These are phyloP conservation scores for Sordaria brevicollis DNA, from an alignment of 495 filamentous ascomycete genomes.

Conservation along the genomic window DNA sequence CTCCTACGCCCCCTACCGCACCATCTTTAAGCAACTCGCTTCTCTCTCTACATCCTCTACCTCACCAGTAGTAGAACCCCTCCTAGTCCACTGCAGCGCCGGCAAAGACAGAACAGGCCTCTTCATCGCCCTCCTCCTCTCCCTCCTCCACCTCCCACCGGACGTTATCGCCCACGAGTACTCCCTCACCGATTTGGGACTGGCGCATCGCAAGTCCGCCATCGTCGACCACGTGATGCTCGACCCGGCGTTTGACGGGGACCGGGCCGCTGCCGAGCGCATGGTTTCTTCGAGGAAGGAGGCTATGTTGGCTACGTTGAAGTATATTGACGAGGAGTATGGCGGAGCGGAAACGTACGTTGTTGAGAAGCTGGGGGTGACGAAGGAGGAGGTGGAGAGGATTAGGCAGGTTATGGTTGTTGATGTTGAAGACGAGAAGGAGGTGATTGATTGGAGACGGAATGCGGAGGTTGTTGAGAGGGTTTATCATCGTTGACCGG, in stretches of 20 bases:
- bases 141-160: constrained; percentile 45
- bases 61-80: constrained; percentile 19
- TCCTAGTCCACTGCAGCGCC: constrained; percentile 27
- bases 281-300: constrained; percentile 43
- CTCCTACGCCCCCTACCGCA: constrained; percentile 26
- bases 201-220: constrained; percentile 29
- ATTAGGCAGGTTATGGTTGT: constrained; percentile 40
- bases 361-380: constrained; percentile 39
- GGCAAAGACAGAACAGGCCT: constrained; percentile 26
- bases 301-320: constrained; percentile 44
- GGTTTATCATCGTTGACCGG: not conserved
- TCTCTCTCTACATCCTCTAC: constrained; percentile 10
- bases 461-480: constrained; percentile 12
- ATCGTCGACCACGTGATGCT: constrained; percentile 35
- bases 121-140: constrained; percentile 22
- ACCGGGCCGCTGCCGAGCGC: constrained; percentile 34
- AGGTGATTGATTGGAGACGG: constrained; percentile 19
- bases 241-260: constrained; percentile 30
- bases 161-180: constrained; percentile 53
- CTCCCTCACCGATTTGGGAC: constrained; percentile 45
- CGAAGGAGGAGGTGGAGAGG: constrained; percentile 35
- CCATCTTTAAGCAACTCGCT: constrained; percentile 33
- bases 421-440: constrained; percentile 12
- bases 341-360: constrained; percentile 49
- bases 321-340: constrained; percentile 39